A percentile compares a stretch with the other conserved stretches of the same genome.
Evolutionary conservation across 2,329 filamentous ascomycete species (phyloP).

Genomic region (Lachnellula arida): DNA sequence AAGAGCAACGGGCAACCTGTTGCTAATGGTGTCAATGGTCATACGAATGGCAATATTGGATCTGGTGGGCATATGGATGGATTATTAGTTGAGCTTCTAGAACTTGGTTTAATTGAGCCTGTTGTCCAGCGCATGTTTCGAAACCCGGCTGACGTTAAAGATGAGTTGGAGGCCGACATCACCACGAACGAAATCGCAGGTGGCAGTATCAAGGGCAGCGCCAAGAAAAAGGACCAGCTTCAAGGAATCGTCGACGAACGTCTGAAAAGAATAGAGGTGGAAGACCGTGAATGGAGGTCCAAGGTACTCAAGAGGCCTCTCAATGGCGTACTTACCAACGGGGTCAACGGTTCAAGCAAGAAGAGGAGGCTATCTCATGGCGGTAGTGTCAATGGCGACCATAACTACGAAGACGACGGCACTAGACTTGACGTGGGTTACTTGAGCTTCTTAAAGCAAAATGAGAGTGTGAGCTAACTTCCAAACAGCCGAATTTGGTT

Average conservation of each 20-base stretch:
- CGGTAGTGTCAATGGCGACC: slow-evolving; percentile 34
- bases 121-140: slow-evolving; percentile 53
- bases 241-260: slow-evolving; percentile 50
- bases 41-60: slow-evolving; percentile 7
- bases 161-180: slow-evolving; percentile 59
- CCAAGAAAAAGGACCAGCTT: slow-evolving; percentile 63
- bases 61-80: slow-evolving; percentile 37
- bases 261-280: slow-evolving; percentile 47
- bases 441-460: slow-evolving; percentile 7
- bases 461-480: slow-evolving; percentile 24
- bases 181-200: slow-evolving; percentile 40
- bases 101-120: slow-evolving; percentile 63
- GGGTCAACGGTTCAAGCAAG: slow-evolving; percentile 36
- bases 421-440: slow-evolving; percentile 47
- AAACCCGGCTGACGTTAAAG: slow-evolving; percentile 55
- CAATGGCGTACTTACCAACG: slow-evolving; percentile 25
- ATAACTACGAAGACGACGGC: slow-evolving; percentile 38
- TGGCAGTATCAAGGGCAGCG: slow-evolving; percentile 51
- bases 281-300: slow-evolving; percentile 40
- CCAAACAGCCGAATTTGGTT: slow-evolving; percentile 60
- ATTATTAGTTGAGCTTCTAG: slow-evolving; percentile 47
- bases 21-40: slow-evolving; percentile 21
- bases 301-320: slow-evolving; percentile 46
- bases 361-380: slow-evolving; percentile 52
- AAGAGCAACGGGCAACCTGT: slow-evolving; percentile 24